A percentile compares a stretch with the other conserved stretches of the same genome.
These are phyloP conservation scores for Tricholoma bakamatsutake DNA, from an alignment of 768 basidiomycete genomes.

Conservation along the genomic window DNA sequence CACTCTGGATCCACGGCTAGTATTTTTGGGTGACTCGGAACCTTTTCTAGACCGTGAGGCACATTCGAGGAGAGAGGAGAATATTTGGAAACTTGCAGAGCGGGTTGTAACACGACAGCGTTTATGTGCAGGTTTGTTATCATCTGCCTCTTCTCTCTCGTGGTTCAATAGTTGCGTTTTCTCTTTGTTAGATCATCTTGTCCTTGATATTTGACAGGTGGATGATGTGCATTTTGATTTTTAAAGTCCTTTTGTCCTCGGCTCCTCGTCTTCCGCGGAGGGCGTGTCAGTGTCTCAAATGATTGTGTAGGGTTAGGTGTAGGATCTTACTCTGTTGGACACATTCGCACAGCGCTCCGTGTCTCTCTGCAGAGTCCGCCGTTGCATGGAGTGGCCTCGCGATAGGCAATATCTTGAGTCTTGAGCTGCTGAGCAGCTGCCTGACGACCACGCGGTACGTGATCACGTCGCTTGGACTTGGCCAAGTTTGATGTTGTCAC, in stretches of 20 bases:
- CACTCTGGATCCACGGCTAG: constrained; percentile 28
- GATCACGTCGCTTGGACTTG: too few species aligned
- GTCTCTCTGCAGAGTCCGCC: too few species aligned
- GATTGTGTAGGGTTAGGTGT: not conserved
- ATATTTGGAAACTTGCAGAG: constrained; percentile 30
- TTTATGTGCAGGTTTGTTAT: constrained; percentile 16
- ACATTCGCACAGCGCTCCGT: too few species aligned
- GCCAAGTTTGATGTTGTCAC: too few species aligned
- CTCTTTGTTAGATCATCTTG: constrained; percentile 2
- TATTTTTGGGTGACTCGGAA: constrained; percentile 32
- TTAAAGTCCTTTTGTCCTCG: not conserved
- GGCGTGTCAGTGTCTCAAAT: not conserved
- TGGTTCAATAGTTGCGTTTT: not conserved
- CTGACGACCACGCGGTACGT: too few species aligned
- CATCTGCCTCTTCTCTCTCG: not conserved
- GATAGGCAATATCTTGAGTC: too few species aligned
- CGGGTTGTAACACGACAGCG: constrained; percentile 20
- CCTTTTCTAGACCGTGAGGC: constrained; percentile 34
- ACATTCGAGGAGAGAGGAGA: constrained; percentile 26
- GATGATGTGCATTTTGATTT: not conserved
- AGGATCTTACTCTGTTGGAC: too few species aligned
- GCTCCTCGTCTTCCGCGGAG: constrained; percentile 9
- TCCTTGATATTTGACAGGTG: constrained; percentile 8
- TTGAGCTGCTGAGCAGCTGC: too few species aligned
- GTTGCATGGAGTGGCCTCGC: too few species aligned